Conservation (phyloP, 2,329 filamentous ascomycete species). For the Paecilomyces sp. region DNA sequence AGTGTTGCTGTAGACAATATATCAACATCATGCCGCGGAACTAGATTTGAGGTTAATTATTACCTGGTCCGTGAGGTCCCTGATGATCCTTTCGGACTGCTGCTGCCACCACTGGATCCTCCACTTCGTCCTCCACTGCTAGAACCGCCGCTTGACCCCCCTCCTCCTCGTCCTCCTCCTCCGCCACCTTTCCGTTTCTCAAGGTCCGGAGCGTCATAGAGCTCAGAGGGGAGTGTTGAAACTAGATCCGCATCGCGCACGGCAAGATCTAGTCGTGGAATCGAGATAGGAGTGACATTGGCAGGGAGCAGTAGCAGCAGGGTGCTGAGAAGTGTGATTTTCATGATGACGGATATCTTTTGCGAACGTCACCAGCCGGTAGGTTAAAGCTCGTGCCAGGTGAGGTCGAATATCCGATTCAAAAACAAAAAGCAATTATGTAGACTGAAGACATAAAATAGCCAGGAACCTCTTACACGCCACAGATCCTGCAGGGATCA, state of each 20-base stretch:
- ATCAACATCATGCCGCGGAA: not conserved
- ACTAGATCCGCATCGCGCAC: conserved; percentile 9
- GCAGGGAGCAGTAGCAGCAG: conserved; percentile 22
- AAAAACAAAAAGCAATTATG: too few species aligned
- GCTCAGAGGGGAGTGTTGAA: conserved; percentile 2
- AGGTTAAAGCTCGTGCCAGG: not conserved
- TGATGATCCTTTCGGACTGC: conserved; percentile 13
- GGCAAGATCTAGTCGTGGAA: conserved; percentile 18
- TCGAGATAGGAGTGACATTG: conserved; percentile 18
- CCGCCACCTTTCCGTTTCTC: conserved; percentile 43
- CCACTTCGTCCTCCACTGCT: conserved; percentile 8
- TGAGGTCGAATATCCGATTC: not conserved
- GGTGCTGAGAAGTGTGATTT: conserved; percentile 18
- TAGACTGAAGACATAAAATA: not conserved
- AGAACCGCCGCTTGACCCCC: conserved; percentile 6
- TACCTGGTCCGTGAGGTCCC: conserved; percentile 12
- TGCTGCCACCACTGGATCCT: conserved; percentile 15
- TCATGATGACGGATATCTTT: conserved; percentile 19
- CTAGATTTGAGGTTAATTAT: conserved; percentile 1
- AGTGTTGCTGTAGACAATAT: conserved; percentile 13
- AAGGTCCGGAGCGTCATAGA: conserved; percentile 18
- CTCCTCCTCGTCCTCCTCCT: conserved; percentile 16
- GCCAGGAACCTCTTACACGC: not conserved
- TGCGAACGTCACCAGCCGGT: not conserved
- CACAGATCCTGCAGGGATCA: not conserved